Percentiles rank a stretch among this genome's conserved stretches.
Conservation (phyloP, 495 filamentous ascomycete genomes). For the Recurvomyces mirabilis region DNA sequence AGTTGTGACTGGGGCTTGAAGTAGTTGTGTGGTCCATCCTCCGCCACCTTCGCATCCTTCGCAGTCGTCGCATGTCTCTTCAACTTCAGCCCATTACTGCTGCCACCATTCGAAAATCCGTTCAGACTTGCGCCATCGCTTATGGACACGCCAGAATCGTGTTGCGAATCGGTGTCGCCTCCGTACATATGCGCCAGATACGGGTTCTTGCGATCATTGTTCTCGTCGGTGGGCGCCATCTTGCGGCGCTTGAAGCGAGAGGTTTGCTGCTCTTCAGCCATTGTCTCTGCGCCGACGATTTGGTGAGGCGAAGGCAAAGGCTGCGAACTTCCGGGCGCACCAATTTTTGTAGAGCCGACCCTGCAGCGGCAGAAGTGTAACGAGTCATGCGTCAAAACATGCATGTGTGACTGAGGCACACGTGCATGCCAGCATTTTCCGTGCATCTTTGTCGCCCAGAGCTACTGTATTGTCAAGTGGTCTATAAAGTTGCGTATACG, state of each 20-base stretch:
- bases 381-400: too few relatives aligned
- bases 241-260: conserved; percentile 37
- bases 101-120: conserved; percentile 20
- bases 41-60: conserved; percentile 54
- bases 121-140: conserved; percentile 19
- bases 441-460: too few relatives aligned
- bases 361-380: too few relatives aligned
- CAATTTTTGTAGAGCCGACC: too few relatives aligned
- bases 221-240: conserved; percentile 34
- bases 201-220: conserved; percentile 54
- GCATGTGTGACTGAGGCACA: too few relatives aligned
- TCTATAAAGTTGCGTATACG: too few relatives aligned
- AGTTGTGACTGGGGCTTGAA: conserved; percentile 62
- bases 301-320: background rate
- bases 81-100: conserved; percentile 45
- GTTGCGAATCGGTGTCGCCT: conserved; percentile 31
- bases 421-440: too few relatives aligned
- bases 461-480: too few relatives aligned
- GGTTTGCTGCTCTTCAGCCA: conserved; percentile 35
- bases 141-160: conserved; percentile 22
- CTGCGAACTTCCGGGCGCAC: too few relatives aligned
- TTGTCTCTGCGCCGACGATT: conserved; percentile 7
- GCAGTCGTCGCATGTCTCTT: conserved; percentile 75
- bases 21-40: conserved; percentile 75
- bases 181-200: conserved; percentile 90